phyloP scores from a whole-genome alignment of 495 filamentous ascomycete genomes.

The Penicillium ochrochloron region DNA sequence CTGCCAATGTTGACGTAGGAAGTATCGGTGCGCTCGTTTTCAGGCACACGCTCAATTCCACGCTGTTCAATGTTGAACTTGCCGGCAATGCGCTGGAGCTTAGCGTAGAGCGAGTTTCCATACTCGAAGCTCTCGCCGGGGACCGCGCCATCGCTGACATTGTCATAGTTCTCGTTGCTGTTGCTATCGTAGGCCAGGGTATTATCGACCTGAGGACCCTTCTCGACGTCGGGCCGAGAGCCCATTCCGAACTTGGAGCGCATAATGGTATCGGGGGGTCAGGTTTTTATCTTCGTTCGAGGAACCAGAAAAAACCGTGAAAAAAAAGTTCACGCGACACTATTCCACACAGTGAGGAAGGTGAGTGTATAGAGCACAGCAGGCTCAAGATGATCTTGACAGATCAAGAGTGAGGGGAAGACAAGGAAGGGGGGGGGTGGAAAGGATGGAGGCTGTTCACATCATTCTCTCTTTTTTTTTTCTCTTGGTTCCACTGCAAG shows the following conservation, averaged over 20 bases:
- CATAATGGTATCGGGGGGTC: conserved; percentile 16
- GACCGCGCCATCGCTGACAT: conserved; percentile 59
- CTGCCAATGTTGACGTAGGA: conserved; percentile 71
- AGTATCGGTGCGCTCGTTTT: conserved; percentile 70
- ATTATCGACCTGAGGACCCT: conserved; percentile 40
- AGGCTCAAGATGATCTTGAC: conserved; percentile 28
- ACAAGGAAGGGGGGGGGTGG: conserved; percentile 5
- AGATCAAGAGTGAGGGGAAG: conserved; percentile 23
- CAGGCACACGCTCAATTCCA: conserved; percentile 81
- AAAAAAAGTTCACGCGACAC: conserved; percentile 16
- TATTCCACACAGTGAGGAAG: conserved; percentile 5
- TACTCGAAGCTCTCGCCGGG: conserved; percentile 64
- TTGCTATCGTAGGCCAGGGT: conserved; percentile 38
- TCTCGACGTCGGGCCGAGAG: conserved; percentile 46
- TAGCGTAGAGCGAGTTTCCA: conserved; percentile 66
- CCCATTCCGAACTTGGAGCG: conserved; percentile 26
- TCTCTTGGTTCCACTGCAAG: conserved; percentile 28
- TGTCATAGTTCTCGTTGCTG: conserved; percentile 36
- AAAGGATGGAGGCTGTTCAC: conserved; percentile 22
- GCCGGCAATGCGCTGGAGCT: conserved; percentile 69
- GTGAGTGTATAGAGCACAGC: conserved; percentile 19
- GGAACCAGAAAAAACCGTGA: conserved; percentile 18
- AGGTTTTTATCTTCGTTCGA: conserved; percentile 11
- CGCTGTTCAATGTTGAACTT: conserved; percentile 75
- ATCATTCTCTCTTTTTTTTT: conserved; percentile 33